These are phyloP conservation scores for Cnidoscolus chayamansa DNA, from an alignment of 441 rosid species.

Conservation along the genomic window DNA sequence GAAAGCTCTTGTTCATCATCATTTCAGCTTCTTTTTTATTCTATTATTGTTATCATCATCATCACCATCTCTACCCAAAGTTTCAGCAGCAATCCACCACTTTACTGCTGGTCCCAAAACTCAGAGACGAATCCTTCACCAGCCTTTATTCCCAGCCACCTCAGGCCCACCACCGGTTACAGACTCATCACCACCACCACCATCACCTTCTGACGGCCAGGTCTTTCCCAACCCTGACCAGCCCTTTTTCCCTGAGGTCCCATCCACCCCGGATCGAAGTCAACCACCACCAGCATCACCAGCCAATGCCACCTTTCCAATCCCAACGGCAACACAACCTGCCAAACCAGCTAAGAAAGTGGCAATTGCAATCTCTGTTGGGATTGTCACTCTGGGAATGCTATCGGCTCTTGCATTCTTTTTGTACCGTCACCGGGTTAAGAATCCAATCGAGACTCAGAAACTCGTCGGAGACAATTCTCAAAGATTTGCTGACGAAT, in stretches of 20 bases:
- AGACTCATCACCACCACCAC: slow-evolving; percentile 33
- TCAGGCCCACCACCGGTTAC: slow-evolving; percentile 55
- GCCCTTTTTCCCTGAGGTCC: slow-evolving; percentile 92
- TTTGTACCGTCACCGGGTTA: slow-evolving; percentile 65
- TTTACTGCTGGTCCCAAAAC: neutral
- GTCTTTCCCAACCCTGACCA: slow-evolving; percentile 53
- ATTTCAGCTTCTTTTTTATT: slow-evolving; percentile 29
- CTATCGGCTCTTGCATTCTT: slow-evolving; percentile 84
- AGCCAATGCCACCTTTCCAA: slow-evolving; percentile 56
- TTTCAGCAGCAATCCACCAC: neutral
- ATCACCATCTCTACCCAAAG: neutral
- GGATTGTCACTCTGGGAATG: slow-evolving; percentile 93
- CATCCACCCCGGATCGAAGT: slow-evolving; percentile 49
- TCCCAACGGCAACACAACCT: slow-evolving; percentile 63
- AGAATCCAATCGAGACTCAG: slow-evolving; percentile 57
- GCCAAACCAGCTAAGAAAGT: slow-evolving; percentile 73
- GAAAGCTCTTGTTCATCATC: slow-evolving; percentile 33
- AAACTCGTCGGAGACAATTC: slow-evolving; percentile 66
- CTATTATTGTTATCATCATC: slow-evolving; percentile 17
- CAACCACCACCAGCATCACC: slow-evolving; percentile 42
- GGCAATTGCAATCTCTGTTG: slow-evolving; percentile 87
- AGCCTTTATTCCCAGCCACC: slow-evolving; percentile 69
- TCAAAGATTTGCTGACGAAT: slow-evolving; percentile 49
- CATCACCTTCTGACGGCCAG: slow-evolving; percentile 29
- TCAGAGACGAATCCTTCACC: slow-evolving; percentile 73